Percentiles rank a stretch among this genome's conserved stretches.
Evolutionary conservation across 2,329 filamentous ascomycete species (phyloP).

Genomic region (Colletotrichum gigasporum): DNA sequence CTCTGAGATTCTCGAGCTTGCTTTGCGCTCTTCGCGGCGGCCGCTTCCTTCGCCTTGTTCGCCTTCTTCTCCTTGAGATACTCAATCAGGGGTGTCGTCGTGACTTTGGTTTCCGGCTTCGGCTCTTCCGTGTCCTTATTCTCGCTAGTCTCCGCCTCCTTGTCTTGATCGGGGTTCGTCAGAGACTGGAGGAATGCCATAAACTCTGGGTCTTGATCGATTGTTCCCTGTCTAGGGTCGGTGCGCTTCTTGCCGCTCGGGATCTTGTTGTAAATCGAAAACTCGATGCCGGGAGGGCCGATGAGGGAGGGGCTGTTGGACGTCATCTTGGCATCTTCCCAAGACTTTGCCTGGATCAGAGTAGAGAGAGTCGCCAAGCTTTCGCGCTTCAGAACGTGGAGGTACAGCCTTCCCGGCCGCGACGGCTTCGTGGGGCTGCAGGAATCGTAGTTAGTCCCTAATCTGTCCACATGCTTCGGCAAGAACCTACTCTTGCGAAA

Average conservation of each 20-base stretch:
- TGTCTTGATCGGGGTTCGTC: slow-evolving; percentile 71
- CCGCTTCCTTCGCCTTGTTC: slow-evolving; percentile 69
- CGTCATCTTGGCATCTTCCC: slow-evolving; percentile 85
- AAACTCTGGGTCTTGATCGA: slow-evolving; percentile 96
- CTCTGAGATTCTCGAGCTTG: slow-evolving; percentile 62
- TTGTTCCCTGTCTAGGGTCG: slow-evolving; percentile 90
- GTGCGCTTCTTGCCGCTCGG: slow-evolving; percentile 78
- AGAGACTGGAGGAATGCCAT: slow-evolving; percentile 91
- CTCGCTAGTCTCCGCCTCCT: slow-evolving; percentile 55
- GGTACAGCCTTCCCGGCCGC: slow-evolving; percentile 80
- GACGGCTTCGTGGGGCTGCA: slow-evolving; percentile 85
- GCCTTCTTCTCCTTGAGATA: slow-evolving; percentile 93
- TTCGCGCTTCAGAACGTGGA: slow-evolving; percentile 80
- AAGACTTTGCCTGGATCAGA: slow-evolving; percentile 72
- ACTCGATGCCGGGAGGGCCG: slow-evolving; percentile 82
- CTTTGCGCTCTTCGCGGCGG: slow-evolving; percentile 64
- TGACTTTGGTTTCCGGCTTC: slow-evolving; percentile 69
- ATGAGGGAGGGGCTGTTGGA: slow-evolving; percentile 77
- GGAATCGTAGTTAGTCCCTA: slow-evolving; percentile 8
- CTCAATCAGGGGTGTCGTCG: slow-evolving; percentile 88
- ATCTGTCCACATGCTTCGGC: background rate
- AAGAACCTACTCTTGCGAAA: slow-evolving; percentile 79
- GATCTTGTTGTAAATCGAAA: slow-evolving; percentile 84
- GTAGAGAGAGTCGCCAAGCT: slow-evolving; percentile 75
- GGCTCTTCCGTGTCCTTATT: slow-evolving; percentile 58